A percentile compares a stretch with the other conserved stretches of the same genome.
Conservation (phyloP, 2,329 filamentous ascomycete species). For the Fusarium sp. region DNA sequence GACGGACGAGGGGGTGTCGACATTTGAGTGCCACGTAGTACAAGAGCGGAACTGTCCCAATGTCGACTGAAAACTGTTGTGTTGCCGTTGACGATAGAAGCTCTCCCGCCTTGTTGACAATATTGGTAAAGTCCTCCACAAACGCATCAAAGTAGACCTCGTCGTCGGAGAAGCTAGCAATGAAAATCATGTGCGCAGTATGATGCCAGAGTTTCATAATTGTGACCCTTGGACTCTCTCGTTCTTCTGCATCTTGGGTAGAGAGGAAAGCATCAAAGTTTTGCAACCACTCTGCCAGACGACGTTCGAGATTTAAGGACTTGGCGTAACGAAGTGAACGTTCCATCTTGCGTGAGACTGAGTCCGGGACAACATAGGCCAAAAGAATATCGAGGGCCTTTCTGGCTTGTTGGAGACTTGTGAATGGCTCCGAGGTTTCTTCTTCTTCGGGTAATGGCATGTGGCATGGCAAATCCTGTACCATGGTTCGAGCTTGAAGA, state of each 20-base stretch:
- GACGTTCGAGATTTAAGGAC: slow-evolving; percentile 1
- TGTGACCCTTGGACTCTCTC: background rate
- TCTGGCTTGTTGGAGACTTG: slow-evolving; percentile 16
- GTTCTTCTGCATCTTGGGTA: background rate
- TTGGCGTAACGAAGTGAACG: background rate
- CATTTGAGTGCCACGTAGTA: slow-evolving; percentile 34
- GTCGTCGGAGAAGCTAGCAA: background rate
- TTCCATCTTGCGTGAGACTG: background rate
- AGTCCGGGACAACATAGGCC: slow-evolving; percentile 18
- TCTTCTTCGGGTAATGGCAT: background rate
- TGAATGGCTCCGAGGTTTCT: background rate
- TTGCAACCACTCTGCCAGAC: slow-evolving; percentile 11
- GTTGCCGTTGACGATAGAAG: slow-evolving; percentile 5
- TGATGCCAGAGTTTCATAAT: slow-evolving; percentile 28
- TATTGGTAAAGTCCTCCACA: slow-evolving; percentile 11
- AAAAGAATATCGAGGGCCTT: slow-evolving; percentile 20
- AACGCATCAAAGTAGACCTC: slow-evolving; percentile 14
- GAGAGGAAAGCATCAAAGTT: slow-evolving; percentile 10
- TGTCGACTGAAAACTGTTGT: slow-evolving; percentile 15
- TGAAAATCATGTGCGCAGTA: slow-evolving; percentile 14
- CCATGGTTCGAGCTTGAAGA: slow-evolving; percentile 24
- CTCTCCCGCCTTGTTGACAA: slow-evolving; percentile 2
- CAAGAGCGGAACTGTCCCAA: slow-evolving; percentile 21
- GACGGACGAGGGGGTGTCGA: slow-evolving; percentile 24
- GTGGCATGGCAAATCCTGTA: background rate